Conservation (phyloP, 257 asterid genomes). For the Solanum chilense region DNA sequence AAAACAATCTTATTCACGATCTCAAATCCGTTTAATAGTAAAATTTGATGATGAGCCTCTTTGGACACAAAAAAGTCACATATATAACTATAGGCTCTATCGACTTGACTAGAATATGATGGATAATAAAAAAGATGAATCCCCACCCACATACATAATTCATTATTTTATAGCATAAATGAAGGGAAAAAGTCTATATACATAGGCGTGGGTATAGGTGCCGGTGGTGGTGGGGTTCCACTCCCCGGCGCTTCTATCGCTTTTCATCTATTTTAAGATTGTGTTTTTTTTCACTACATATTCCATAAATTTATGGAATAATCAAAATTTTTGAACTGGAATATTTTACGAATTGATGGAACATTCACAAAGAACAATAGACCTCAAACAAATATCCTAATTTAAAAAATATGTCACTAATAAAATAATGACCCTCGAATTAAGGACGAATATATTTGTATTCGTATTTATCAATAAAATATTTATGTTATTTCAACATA, state of each 20-base stretch:
- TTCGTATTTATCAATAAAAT: no score
- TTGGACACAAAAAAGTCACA: not conserved
- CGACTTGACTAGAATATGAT: not conserved
- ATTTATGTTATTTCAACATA: not conserved
- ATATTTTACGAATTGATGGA: not conserved
- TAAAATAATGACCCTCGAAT: no score
- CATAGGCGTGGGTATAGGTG: not conserved
- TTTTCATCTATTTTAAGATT: not conserved
- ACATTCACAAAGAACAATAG: no score
- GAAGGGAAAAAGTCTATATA: not conserved
- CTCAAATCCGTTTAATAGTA: no score
- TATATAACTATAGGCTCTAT: not conserved
- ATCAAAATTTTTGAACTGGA: not conserved
- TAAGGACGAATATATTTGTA: not conserved
- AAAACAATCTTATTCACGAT: no score
- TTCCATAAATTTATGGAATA: no score
- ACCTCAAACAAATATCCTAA: no score
- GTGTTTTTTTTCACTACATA: not conserved
- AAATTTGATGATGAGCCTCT: not conserved
- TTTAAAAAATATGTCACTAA: no score
- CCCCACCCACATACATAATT: not conserved
- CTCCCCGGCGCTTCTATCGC: conserved; percentile 6
- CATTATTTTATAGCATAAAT: not conserved
- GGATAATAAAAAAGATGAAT: not conserved
- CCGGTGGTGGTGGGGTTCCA: conserved; percentile 22